Base-by-base conservation (phyloP, 371 early-diverging fungal species). In the Lichtheimia corymbifera region DNA sequence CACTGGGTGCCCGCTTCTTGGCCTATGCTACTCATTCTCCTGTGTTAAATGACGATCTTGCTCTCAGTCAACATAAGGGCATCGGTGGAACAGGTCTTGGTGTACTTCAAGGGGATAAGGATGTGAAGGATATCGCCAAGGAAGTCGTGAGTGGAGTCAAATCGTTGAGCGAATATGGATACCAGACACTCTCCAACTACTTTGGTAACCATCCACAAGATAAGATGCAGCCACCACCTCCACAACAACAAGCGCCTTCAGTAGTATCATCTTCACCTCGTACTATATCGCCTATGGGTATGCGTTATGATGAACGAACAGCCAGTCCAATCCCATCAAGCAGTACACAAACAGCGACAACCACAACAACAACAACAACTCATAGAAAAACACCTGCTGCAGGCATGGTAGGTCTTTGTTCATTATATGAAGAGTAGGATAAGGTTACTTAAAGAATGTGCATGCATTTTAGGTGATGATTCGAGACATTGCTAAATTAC, bases 81-180 rank as follows among this genome's bases (percentile, higher is more conserved):
- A 70, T 69, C 6, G 65, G 69, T 43, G 68, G 72, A 17, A 62
- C 68, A 27, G 64, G 70, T 6, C 44, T 72, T 13, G 72, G 72
- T 12, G 67, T 76, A 9, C 52, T 72, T 1, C 72, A 73, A 53
- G 72, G 71, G 0, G 80, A 80, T 7, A 80, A 80, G 35, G 80
- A 76, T 69, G 79, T 77, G 59, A 82, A 74, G 50, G 87, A 83
- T 24, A 85, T 88, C 27, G 88, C 88, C 5, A 87, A 87, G 54
- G 90, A 88, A 64, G 86, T 90, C 24, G 82, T 86, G 56, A 85
- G 86, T 59, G 88, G 90, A n/a, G 82, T 90, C 60, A 90, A 83
- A 45, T 70, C 83, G 35, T 63, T 90, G 14, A 80, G 90, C 73
- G 83, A 77, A 55, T 62, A 52, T 50, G 80, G 85, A 1, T 83